These are phyloP conservation scores for Fusarium fujikuroi DNA, from an alignment of 2,329 filamentous ascomycete genomes.

Conservation along the genomic window DNA sequence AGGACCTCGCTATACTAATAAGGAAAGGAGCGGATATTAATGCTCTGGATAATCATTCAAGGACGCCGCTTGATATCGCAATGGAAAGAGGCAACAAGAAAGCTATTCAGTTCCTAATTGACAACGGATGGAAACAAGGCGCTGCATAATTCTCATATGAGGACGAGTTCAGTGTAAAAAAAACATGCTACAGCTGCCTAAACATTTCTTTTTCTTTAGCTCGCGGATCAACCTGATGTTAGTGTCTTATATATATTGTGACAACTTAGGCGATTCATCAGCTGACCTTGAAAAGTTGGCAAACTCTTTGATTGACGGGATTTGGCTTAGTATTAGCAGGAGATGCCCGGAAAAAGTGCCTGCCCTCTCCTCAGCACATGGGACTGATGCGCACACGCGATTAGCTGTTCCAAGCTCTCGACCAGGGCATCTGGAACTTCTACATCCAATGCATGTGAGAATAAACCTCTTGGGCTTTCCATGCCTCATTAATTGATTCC, in stretches of 20 bases:
- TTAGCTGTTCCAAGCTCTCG: rapidly evolving
- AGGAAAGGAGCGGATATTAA: background rate
- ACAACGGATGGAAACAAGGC: rapidly evolving
- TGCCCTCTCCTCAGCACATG: rapidly evolving
- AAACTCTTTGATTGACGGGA: no score
- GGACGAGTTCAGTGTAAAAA: rapidly evolving
- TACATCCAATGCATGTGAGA: rapidly evolving
- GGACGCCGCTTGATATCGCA: background rate
- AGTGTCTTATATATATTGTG: rapidly evolving
- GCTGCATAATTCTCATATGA: rapidly evolving
- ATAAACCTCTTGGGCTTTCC: background rate
- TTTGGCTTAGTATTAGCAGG: rapidly evolving
- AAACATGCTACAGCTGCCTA: rapidly evolving
- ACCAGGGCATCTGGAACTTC: rapidly evolving
- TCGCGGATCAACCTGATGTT: rapidly evolving
- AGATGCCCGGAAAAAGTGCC: rapidly evolving
- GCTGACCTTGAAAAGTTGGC: no score
- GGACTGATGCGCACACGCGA: rapidly evolving
- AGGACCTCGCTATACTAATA: rapidly evolving
- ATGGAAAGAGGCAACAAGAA: rapidly evolving
- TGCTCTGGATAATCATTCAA: rapidly evolving
- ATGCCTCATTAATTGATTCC: background rate
- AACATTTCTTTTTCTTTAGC: rapidly evolving
- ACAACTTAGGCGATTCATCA: rapidly evolving
- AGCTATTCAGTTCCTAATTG: rapidly evolving